Conservation (phyloP, 345 rosid genomes). For the Hibiscus tridactylites region DNA sequence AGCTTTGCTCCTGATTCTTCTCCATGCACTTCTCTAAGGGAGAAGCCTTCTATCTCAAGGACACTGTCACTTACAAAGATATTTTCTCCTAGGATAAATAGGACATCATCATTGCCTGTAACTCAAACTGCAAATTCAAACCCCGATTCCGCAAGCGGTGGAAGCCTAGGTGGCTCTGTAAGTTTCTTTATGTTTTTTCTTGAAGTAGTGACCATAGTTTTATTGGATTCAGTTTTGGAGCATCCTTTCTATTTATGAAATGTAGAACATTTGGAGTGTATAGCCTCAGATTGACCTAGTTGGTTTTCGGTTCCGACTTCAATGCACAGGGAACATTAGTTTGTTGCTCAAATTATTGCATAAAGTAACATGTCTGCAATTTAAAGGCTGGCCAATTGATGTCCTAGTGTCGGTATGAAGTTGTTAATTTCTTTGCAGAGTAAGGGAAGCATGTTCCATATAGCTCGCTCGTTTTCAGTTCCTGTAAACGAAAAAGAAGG, state of each 20-base stretch:
- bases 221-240: conserved; percentile 2
- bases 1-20: conserved; percentile 32
- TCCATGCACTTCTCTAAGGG: conserved; percentile 24
- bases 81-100: conserved; percentile 71
- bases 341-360: neutral
- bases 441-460: conserved; percentile 39
- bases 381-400: neutral
- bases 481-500: conserved; percentile 62
- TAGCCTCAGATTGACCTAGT: neutral
- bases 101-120: conserved; percentile 81
- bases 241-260: neutral
- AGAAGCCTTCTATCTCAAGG: conserved; percentile 66
- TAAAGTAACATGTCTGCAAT: neutral
- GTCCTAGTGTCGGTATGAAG: neutral
- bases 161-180: conserved; percentile 30
- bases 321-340: neutral
- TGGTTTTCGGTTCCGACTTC: neutral
- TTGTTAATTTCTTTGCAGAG: conserved; percentile 35
- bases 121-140: conserved; percentile 35
- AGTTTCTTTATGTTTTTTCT: conserved; percentile 7
- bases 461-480: conserved; percentile 78
- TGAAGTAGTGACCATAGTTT: neutral
- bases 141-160: conserved; percentile 39
- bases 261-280: neutral
- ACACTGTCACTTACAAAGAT: conserved; percentile 73